Conservation (phyloP, 2,329 filamentous ascomycete species). For the Nakataea oryzae region DNA sequence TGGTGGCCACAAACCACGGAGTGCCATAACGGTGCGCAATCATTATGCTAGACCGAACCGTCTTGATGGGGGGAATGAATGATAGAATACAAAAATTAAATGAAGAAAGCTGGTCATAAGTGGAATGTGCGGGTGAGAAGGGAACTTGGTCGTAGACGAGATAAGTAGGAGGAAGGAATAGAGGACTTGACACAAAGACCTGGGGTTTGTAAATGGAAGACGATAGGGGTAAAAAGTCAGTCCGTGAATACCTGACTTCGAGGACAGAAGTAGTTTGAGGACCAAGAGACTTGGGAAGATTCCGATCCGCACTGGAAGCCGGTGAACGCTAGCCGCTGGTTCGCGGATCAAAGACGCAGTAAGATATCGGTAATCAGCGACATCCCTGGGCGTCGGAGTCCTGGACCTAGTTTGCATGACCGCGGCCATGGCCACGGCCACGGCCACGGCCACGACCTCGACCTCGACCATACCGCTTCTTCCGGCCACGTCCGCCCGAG, state of each 20-base stretch:
- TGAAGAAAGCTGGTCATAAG: too few species aligned
- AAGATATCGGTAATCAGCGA: too few species aligned
- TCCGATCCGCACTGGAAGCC: too few species aligned
- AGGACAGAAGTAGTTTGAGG: neutral
- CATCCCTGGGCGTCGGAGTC: neutral
- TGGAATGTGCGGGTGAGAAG: too few species aligned
- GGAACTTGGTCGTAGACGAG: too few species aligned
- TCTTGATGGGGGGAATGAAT: neutral
- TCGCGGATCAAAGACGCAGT: too few species aligned
- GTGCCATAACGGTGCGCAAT: neutral
- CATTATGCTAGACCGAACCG: neutral
- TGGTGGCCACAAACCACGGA: neutral
- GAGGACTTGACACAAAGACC: too few species aligned
- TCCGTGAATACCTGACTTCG: neutral
- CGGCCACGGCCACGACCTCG: neutral
- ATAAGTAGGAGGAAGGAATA: too few species aligned
- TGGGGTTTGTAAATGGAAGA: too few species aligned
- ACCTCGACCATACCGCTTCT: too few species aligned
- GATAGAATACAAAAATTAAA: neutral
- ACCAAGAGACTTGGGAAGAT: too few species aligned
- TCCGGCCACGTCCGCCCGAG: neutral
- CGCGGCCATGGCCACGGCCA: neutral
- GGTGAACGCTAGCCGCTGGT: too few species aligned
- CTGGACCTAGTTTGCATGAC: neutral
- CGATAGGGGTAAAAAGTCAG: neutral